These are phyloP conservation scores for Pouteria campechiana DNA, from an alignment of 179 eudicot species.

Conservation along the genomic window DNA sequence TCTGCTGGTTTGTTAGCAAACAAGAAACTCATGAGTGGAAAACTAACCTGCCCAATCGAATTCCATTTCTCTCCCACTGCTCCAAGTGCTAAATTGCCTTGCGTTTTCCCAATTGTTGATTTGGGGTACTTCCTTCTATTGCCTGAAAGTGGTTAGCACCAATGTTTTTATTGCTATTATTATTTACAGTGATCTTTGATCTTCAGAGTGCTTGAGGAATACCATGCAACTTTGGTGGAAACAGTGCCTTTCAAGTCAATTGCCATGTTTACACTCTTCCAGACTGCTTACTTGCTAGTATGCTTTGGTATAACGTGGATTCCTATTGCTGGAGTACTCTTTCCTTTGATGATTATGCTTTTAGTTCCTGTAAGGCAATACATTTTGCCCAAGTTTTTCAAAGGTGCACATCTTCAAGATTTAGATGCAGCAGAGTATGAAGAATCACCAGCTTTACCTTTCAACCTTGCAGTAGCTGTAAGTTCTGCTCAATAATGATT, in stretches of 20 bases:
- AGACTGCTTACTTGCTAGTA: conserved; percentile 54
- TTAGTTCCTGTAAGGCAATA: conserved; percentile 88
- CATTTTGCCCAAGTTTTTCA: conserved; percentile 72
- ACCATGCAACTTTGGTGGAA: conserved; percentile 86
- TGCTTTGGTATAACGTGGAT: conserved; percentile 96
- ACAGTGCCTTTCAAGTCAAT: conserved; percentile 88
- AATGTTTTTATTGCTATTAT: too few relatives aligned
- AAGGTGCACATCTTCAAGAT: conserved; percentile 82
- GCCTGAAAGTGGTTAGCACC: too few relatives aligned
- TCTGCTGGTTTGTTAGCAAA: too few relatives aligned
- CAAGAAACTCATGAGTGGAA: too few relatives aligned
- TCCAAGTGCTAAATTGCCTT: too few relatives aligned
- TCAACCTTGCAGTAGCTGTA: conserved; percentile 41
- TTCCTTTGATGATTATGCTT: conserved; percentile 89
- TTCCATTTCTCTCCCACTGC: too few relatives aligned
- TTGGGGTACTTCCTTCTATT: too few relatives aligned
- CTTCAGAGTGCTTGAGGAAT: conserved; percentile 78
- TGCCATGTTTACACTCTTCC: conserved; percentile 68
- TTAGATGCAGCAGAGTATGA: conserved; percentile 88
- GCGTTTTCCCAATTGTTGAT: too few relatives aligned
- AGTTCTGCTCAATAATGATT: too few relatives aligned
- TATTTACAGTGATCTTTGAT: too few relatives aligned
- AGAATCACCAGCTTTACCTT: conserved; percentile 74
- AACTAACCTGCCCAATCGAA: too few relatives aligned
- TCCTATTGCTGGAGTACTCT: conserved; percentile 79